Evolutionary conservation across 768 basidiomycete genomes (phyloP), one percentile per base, ranked within the genome.

Genomic region (Mycena filopes): DNA sequence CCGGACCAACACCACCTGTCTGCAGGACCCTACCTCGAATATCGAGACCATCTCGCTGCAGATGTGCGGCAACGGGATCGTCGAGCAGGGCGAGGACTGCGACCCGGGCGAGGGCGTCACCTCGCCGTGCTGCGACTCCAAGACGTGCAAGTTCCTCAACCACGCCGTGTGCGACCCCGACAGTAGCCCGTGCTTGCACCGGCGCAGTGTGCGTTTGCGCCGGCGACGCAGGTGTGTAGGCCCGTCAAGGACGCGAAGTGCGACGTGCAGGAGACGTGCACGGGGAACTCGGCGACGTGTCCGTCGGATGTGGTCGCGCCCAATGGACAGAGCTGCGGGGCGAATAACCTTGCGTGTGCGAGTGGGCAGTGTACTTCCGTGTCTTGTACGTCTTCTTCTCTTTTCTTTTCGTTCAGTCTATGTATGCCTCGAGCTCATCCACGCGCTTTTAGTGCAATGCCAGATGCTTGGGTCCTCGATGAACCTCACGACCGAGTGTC

Each of bases 61-160:
- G 69, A 90, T 89, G 89, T 92, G 90, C 71, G 91, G 92, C 28
- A 94, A 94, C 76, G 93, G 93, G 53, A 93, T 94, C 65, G 88
- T 93, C 55, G 92, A 93, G 73, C 75, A 71, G 1, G 94, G 93
- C 31, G 95, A 97, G 79, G 91, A 96, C 41, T 96, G 95, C 74
- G 94, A 97, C 76, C 94, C 94, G 0, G 92, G 92, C 31, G 70
- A 74, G 38, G 89, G 87, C 56, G 73, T 81, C 13, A 79, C 80
- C 45, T 88, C 88, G 6, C 77, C 83, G 2, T 96, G 94, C 79
- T 96, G 94, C 80, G 87, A 96, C 76, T 68, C 86, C 4, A 70
- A 79, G 23, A 90, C 89, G 12, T 94, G 92, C 82, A 92, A 92
- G 77, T 93, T 95, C 82, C 85, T 73, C 50, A 67, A 76, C 26